Evolutionary conservation across 352 stramenopile genomes (phyloP), one percentile per base, ranked within the genome.

Genomic region (Globisporangium recalcitrans): DNA sequence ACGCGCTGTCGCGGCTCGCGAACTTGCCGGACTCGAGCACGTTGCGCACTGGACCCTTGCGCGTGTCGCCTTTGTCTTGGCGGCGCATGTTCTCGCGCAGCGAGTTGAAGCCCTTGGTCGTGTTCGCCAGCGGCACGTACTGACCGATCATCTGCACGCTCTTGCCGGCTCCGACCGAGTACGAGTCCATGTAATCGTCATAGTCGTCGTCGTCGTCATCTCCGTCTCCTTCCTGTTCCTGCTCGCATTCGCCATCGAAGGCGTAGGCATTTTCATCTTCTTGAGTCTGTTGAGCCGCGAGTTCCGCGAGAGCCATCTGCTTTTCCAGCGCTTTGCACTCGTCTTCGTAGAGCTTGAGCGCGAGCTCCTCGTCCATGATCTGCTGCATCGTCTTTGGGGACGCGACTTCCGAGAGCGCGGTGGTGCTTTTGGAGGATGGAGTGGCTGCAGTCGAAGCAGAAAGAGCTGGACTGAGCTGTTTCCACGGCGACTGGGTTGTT

Each of bases 331-430:
- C 62, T 22, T 61, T 46, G 24, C 71, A 46, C 29, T 80, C 73
- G 31, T 69, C 47, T 34, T 80, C 64, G 6, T 77, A 61, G 40
- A 87, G 60, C 58, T 83, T 68, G 16, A 62, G 58, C 3, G 77
- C 77, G 31, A 89, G 60, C 57, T 85, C 75, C 60, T 85, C 79
- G 64, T 89, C 79, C 70, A 87, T 79, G 62, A 89, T 85, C 54
- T 89, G 73, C 70, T 85, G 79, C 31, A 87, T 67, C 29, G 60
- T 84, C 13, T 32, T 31, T 13, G 27, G 49, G 4, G 49, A 42
- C 21, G 49, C 34, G 49, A 24, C 49, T 56, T 32, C 2, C 14
- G 48, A 36, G 24, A 54, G n/a, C 14, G 48, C 3, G 16, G 10
- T 9, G 14, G 7, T 14, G 27, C 19, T 56, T 40, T 49, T n/a